Evolutionary conservation across 192 early-diverging fungal species (phyloP).

Genomic region (Dimargaris cristalligena): DNA sequence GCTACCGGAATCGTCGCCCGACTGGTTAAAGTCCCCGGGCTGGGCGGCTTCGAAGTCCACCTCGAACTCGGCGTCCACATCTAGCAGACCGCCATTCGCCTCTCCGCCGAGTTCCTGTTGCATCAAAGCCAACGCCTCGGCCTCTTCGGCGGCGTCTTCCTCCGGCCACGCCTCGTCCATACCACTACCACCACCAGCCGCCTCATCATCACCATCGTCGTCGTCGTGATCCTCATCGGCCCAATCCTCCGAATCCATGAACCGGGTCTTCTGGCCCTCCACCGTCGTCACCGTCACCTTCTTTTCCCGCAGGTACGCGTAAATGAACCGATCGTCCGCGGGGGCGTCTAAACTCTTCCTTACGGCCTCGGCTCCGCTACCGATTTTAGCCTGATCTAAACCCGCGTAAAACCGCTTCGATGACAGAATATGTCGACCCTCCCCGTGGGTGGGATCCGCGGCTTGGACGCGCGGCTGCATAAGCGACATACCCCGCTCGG

Average conservation of each 20-base stretch:
- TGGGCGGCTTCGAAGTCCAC: not conserved
- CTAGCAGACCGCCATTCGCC: no score
- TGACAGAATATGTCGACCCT: constrained; percentile 33
- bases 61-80: no score
- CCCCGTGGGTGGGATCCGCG: constrained; percentile 14
- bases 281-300: constrained; percentile 20
- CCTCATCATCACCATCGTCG: constrained; percentile 23
- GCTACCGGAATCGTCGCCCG: constrained; percentile 3
- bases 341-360: constrained; percentile 17
- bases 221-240: constrained; percentile 25
- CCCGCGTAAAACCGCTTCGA: constrained; percentile 44
- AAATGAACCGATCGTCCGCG: constrained; percentile 24
- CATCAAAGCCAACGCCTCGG: constrained; percentile 12
- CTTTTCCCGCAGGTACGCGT: constrained; percentile 31
- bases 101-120: no score
- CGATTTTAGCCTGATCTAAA: constrained; percentile 16
- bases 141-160: constrained; percentile 17
- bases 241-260: no score
- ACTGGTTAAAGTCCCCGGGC: constrained; percentile 9
- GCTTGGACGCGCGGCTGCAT: constrained; percentile 30
- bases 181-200: constrained; percentile 24
- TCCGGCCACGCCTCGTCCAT: constrained; percentile 20
- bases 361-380: constrained; percentile 27
- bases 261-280: no score
- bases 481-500: constrained; percentile 32